Base-by-base conservation (phyloP, 2,329 filamentous ascomycete species). In the Ascochyta koolunga region DNA sequence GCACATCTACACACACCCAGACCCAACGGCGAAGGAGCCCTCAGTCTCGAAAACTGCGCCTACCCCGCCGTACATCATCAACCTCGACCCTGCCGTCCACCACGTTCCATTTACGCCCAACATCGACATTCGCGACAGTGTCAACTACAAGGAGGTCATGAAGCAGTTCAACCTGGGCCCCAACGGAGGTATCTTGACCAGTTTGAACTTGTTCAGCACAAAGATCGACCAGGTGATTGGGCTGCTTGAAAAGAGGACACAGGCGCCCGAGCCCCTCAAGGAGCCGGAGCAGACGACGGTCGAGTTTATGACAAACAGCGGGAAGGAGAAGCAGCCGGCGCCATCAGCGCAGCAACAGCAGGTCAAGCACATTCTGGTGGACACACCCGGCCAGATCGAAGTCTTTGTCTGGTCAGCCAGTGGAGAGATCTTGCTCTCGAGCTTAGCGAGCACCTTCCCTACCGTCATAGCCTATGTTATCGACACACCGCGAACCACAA, bases 121-220 rank as follows among this genome's bases (percentile, higher is more conserved):
- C 77, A 98, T 99, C 78, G 95, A 99, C 77, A 99, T 99, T 66
- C 91, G 96, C 69, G 95, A 99, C 78, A 95, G 90, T 22, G 93
- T 99, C 75, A 97, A 99, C 83, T 99, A 99, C 82, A 95, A 96
- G 75, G 93, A 99, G 77, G 95, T 99, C 61, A 99, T 99, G 96
- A 96, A 93, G 78, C 93, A 98, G 78, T 98, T 97, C 77, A 97
- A 97, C 71, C 85, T 99, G 0, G 95, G 95, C 0, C 95, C 95
- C 8, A 99, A 99, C 79, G 95, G 95, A 46, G 96, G 93, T 40
- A 99, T 99, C 69, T 80, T 99, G 64, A 99, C 96, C 2, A 95
- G 90, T 10, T 80, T 99, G 42, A 99, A 99, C 74, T 85, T 99
- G 22, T 99, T 99, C 75, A 91, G 93, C 36, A 99, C 96, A 52